Base-by-base conservation (phyloP, 805 yeast genomes). In the Kurtzmaniella fragi region DNA sequence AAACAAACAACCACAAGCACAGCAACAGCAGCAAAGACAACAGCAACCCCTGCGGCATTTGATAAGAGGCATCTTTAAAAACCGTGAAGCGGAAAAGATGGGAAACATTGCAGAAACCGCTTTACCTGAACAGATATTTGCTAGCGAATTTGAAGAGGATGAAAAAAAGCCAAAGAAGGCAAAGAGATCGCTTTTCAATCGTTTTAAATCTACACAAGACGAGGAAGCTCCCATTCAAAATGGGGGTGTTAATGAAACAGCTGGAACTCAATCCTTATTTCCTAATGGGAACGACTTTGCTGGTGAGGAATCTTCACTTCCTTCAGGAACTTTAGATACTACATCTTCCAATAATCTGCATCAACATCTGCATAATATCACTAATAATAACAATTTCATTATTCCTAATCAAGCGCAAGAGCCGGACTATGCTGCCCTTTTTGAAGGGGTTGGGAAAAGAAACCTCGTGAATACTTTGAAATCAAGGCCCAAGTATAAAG, bases 371-470 rank as follows among this genome's bases (percentile, higher is more conserved):
- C 15, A 12, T 13, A 13, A 31, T 14, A 15, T 7, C 5, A 16
- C 17, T 11, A 28, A 28, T 10, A 28, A 13, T 13, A 28, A 28
- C 30, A 28, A 28, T 28, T 5, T 13, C 9, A 5, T 28, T 13
- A 28, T 5, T 28, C 14, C 30, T 28, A 28, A 28, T 28, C n/a
- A 33, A 28, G 38, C 40, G 25, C 27, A 41, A 23, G 67, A 60
- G 38, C 73, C 73, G 2, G 67, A 68, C 46, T 68, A 68, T 46
- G 72, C 65, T 3, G 71, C 73, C 4, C 54, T 68, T 23, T 68
- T 68, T 47, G 64, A 67, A 40, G 64, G 63, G 33, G 71, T 68
- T 4, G 72, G 72, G 1, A 68, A 67, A 40, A 44, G 73, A 27
- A 57, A 49, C 20, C 57, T 59, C 15, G 64, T 54, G 23, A 47